Base-by-base conservation (phyloP, 2,329 filamentous ascomycete genomes). In the Xylariaceae sp. region DNA sequence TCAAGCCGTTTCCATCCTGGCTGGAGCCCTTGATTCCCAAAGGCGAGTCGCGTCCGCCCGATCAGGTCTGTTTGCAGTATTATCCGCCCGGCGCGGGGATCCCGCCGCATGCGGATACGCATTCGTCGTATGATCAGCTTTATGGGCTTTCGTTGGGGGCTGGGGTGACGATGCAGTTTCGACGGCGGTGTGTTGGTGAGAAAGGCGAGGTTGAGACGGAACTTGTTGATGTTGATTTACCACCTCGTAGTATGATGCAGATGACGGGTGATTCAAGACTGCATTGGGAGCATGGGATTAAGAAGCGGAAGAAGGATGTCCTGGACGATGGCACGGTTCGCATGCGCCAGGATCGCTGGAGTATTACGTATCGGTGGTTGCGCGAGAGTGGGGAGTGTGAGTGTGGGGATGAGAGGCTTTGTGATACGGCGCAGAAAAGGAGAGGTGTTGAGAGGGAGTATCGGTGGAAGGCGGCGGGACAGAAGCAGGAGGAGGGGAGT, bases 81-180 rank as follows among this genome's bases (percentile, higher is more conserved):
- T 86, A 86, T 66, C 80, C 83, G 0, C 82, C 82, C 0, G 83
- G 83, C 4, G 74, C 79, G 0, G 83, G 83, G 1, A 86, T 86
- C 64, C 83, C 83, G 8, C 83, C 83, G 0, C 83, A 86, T 65
- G 82, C 82, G 56, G 83, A 86, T 70, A 83, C 82, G 2, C 83
- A 85, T 69, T 74, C 72, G 53, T 71, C 75, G 7, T 80, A 74
- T 60, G 67, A 69, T 57, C 52, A 70, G 64, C 65, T 70, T 17
- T 70, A 67, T 56, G 67, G 66, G 44, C 60, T 70, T 49, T 68
- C 66, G 18, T 57, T 70, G 17, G 67, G 68, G 2, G 55, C 56
- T 1, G 57, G 66, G 2, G 68, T 69, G 1, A 23, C 60, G 51
- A 70, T 70, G 68, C 65, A 65, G 53, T 70, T 70, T 56, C 63